Conservation (phyloP, 2,329 filamentous ascomycete species). For the Harringtonia lauricola region DNA sequence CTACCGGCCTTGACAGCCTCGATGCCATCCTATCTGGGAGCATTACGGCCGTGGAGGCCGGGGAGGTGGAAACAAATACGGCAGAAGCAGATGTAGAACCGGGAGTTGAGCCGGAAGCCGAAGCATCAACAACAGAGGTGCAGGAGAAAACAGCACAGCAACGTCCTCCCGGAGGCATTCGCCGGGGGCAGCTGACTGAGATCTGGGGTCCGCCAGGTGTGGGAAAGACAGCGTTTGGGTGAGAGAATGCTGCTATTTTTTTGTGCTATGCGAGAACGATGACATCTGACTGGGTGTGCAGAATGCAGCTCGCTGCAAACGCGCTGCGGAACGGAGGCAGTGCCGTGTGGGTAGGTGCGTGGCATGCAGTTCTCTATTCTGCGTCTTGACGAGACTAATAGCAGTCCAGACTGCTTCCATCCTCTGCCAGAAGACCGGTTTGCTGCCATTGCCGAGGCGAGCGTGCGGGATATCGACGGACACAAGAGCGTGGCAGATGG, state of each 20-base stretch:
- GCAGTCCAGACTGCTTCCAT: conserved; percentile 34
- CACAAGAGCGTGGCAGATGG: conserved; percentile 18
- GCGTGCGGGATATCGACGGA: conserved; percentile 2
- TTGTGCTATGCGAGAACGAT: no score
- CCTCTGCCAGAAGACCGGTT: conserved; percentile 27
- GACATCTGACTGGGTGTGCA: background rate
- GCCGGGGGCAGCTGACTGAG: conserved; percentile 70
- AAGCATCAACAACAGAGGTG: background rate
- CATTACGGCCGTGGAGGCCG: conserved; percentile 1
- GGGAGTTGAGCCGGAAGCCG: background rate
- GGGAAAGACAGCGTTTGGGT: conserved; percentile 80
- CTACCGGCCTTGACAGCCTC: conserved; percentile 43
- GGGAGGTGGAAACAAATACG: background rate
- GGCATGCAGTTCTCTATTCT: background rate
- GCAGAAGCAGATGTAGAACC: background rate
- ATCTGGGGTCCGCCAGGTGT: conserved; percentile 78
- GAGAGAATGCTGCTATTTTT: conserved; percentile 20
- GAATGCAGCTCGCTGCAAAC: conserved; percentile 49
- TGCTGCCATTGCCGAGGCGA: conserved; percentile 13
- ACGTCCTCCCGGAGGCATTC: conserved; percentile 43
- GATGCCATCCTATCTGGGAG: conserved; percentile 34
- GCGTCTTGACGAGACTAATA: background rate
- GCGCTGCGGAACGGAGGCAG: conserved; percentile 47
- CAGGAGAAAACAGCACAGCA: background rate
- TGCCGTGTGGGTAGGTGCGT: conserved; percentile 77